Evolutionary conservation across 2,329 filamentous ascomycete species (phyloP).

Genomic region (Paecilomyces formosus): DNA sequence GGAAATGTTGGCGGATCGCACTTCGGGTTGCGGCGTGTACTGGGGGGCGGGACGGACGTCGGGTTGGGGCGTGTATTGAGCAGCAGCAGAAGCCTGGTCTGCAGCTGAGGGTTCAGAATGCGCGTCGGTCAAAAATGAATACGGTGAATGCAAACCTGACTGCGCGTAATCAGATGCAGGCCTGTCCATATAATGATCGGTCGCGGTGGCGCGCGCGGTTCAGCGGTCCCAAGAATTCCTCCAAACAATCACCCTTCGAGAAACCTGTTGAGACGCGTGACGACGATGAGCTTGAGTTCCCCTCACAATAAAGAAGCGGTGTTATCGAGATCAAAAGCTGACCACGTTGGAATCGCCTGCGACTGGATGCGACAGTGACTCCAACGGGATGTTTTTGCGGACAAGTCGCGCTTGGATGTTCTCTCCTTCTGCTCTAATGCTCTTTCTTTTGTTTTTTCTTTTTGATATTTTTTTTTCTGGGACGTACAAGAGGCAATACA

Average conservation of each 20-base stretch:
- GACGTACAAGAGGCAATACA: not conserved
- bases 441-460: not conserved
- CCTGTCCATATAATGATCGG: constrained; percentile 48
- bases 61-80: constrained; percentile 33
- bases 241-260: constrained; percentile 12
- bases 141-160: constrained; percentile 69
- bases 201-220: constrained; percentile 12
- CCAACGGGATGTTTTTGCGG: constrained; percentile 2
- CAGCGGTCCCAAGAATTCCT: constrained; percentile 13
- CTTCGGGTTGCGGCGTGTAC: constrained; percentile 77
- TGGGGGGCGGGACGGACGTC: constrained; percentile 45
- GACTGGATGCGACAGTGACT: not conserved
- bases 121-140: constrained; percentile 46
- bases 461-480: not conserved
- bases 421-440: too few species aligned
- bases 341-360: not conserved
- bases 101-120: constrained; percentile 77
- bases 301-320: constrained; percentile 5
- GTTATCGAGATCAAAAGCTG: not conserved
- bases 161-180: constrained; percentile 70
- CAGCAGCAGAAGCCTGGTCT: constrained; percentile 88
- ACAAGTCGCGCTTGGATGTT: not conserved
- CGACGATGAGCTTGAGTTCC: constrained; percentile 20
- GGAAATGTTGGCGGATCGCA: constrained; percentile 64
- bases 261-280: constrained; percentile 24